Conservation (phyloP, 2,329 filamentous ascomycete species). For the Fusarium torreyae region DNA sequence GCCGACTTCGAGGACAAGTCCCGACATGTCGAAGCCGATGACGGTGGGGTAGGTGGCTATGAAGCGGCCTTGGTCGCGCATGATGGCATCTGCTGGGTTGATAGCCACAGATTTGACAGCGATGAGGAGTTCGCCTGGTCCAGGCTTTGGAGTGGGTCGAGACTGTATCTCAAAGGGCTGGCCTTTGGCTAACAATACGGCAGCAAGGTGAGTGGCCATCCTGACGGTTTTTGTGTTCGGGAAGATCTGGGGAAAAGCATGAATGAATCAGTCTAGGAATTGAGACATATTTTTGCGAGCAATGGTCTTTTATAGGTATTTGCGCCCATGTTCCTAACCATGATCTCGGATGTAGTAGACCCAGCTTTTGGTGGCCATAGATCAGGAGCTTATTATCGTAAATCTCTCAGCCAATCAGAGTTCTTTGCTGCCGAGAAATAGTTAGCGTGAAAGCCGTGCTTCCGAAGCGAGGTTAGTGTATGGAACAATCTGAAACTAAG, state of each 20-base stretch:
- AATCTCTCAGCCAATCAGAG: conserved; percentile 48
- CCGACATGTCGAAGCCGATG: conserved; percentile 60
- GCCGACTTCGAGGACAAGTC: conserved; percentile 60
- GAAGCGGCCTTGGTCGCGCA: conserved; percentile 61
- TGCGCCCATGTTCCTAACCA: rapidly evolving
- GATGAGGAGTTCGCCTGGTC: conserved; percentile 63
- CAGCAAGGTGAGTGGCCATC: conserved; percentile 60
- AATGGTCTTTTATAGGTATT: conserved; percentile 10
- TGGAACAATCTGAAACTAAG: neutral
- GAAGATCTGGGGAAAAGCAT: neutral
- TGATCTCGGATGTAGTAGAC: too few relatives aligned
- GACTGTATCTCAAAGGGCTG: conserved; percentile 55
- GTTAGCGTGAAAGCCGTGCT: conserved; percentile 44
- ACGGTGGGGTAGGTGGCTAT: conserved; percentile 60
- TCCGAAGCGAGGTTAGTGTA: conserved; percentile 40
- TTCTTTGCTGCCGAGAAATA: conserved; percentile 40
- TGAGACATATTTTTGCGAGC: rapidly evolving
- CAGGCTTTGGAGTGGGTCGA: conserved; percentile 61
- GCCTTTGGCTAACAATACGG: conserved; percentile 55
- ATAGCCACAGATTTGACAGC: conserved; percentile 64
- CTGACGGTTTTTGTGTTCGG: neutral
- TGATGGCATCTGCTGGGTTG: conserved; percentile 62
- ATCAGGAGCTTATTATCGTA: neutral
- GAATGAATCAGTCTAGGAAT: neutral
- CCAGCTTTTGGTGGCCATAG: too few relatives aligned